Percentiles rank a stretch among this genome's conserved stretches.
These are phyloP conservation scores for Trichosanthes cucumerina DNA, from an alignment of 306 rosid species.

Conservation along the genomic window DNA sequence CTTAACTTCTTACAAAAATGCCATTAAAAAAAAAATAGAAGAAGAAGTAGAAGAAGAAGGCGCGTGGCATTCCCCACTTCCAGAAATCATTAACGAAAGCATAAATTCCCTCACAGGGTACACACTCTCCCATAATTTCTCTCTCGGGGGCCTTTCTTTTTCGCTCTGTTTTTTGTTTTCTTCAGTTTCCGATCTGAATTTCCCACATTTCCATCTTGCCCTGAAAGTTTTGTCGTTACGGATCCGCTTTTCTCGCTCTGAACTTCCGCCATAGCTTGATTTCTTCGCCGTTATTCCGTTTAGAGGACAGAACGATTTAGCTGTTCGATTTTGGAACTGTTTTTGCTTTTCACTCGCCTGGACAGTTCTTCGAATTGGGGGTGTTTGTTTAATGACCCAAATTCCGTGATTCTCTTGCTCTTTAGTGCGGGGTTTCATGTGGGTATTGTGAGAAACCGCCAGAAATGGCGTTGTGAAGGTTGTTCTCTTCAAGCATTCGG, in stretches of 20 bases:
- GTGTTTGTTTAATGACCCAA: background rate
- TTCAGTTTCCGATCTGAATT: conserved; percentile 6
- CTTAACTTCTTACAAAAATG: background rate
- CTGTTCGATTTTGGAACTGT: background rate
- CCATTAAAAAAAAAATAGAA: background rate
- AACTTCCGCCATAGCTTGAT: conserved; percentile 9
- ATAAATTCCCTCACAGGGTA: conserved; percentile 1
- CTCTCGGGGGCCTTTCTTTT: background rate
- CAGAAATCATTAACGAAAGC: background rate
- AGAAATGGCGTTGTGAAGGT: conserved; percentile 18
- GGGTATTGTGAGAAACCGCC: conserved; percentile 15
- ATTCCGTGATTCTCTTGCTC: background rate
- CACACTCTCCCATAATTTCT: background rate
- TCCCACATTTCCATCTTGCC: background rate
- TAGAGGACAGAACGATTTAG: background rate
- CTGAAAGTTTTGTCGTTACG: background rate
- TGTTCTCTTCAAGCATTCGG: conserved; percentile 12
- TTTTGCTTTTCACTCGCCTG: background rate
- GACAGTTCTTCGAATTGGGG: background rate
- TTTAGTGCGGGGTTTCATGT: background rate
- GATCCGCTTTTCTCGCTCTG: background rate
- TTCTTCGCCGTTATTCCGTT: background rate
- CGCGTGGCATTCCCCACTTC: background rate
- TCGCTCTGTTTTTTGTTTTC: background rate
- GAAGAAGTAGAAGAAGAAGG: background rate